These are phyloP conservation scores for Bipolaris victoriae DNA, from an alignment of 2,329 filamentous ascomycete species.

Conservation along the genomic window DNA sequence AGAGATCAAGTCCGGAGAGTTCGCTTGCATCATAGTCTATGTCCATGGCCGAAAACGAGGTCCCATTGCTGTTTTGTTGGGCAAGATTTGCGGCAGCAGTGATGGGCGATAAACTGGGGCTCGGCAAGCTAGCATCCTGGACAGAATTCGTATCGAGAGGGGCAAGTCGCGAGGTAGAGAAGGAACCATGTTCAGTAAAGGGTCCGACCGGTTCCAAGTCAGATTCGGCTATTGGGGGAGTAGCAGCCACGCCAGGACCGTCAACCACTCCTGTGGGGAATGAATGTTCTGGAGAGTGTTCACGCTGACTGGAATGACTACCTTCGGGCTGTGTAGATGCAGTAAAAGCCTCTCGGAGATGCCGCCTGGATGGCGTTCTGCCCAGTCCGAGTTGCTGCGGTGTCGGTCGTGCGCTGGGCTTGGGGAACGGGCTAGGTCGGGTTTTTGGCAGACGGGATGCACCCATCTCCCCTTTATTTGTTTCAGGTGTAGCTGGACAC, in stretches of 20 bases:
- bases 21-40: slow-evolving; percentile 45
- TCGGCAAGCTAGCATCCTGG: slow-evolving; percentile 91
- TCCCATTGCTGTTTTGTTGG: slow-evolving; percentile 44
- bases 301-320: slow-evolving; percentile 19
- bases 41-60: slow-evolving; percentile 30
- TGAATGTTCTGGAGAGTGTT: slow-evolving; percentile 26
- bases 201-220: slow-evolving; percentile 67
- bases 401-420: slow-evolving; percentile 26
- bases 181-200: slow-evolving; percentile 41
- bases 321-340: slow-evolving; percentile 30
- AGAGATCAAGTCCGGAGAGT: slow-evolving; percentile 47
- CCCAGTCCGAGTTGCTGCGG: slow-evolving; percentile 25
- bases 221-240: slow-evolving; percentile 76
- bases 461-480: slow-evolving; percentile 36
- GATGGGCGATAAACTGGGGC: slow-evolving; percentile 88
- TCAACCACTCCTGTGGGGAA: slow-evolving; percentile 40
- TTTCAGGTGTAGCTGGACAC: slow-evolving; percentile 48
- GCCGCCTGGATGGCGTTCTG: slow-evolving; percentile 28
- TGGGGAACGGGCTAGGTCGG: slow-evolving; percentile 23
- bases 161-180: slow-evolving; percentile 48
- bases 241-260: slow-evolving; percentile 66
- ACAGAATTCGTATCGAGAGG: slow-evolving; percentile 72
- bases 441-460: slow-evolving; percentile 31
- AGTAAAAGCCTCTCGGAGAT: slow-evolving; percentile 34
- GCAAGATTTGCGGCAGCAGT: slow-evolving; percentile 74